Percentiles rank a stretch among this genome's conserved stretches.
phyloP scores from a whole-genome alignment of 768 basidiomycete genomes.

The Coprinellus micaceus region DNA sequence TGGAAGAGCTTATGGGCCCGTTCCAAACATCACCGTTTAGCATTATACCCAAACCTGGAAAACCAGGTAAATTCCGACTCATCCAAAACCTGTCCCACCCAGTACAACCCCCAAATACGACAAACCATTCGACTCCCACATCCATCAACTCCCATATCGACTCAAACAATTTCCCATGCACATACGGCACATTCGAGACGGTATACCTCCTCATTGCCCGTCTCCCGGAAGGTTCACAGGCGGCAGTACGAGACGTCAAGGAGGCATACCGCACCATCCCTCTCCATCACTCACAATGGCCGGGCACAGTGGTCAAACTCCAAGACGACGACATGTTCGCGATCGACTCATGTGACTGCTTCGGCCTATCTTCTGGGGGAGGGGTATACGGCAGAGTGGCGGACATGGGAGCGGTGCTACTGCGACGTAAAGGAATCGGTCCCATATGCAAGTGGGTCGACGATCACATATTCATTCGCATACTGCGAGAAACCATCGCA shows the following conservation, averaged over 20 bases:
- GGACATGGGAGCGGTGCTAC: slow-evolving; percentile 21
- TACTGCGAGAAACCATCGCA: slow-evolving; percentile 16
- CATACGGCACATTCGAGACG: slow-evolving; percentile 40
- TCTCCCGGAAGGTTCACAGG: slow-evolving; percentile 36
- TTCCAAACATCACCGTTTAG: slow-evolving; percentile 38
- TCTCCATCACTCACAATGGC: slow-evolving; percentile 33
- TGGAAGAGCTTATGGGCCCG: slow-evolving; percentile 29
- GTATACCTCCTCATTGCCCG: slow-evolving; percentile 25
- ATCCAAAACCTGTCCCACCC: slow-evolving; percentile 41
- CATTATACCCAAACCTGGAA: slow-evolving; percentile 33
- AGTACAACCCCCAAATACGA: slow-evolving; percentile 7
- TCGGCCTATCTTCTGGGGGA: slow-evolving; percentile 21
- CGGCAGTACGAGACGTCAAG: slow-evolving; percentile 32
- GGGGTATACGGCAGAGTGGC: slow-evolving; percentile 25
- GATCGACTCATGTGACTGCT: slow-evolving; percentile 24
- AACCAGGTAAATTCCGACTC: slow-evolving; percentile 26
- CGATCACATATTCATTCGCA: slow-evolving; percentile 27
- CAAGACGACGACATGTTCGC: slow-evolving; percentile 18
- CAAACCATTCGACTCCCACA: neutral
- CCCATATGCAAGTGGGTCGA: slow-evolving; percentile 31
- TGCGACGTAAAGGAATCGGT: slow-evolving; percentile 24
- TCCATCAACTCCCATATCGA: slow-evolving; percentile 35
- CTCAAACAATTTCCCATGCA: slow-evolving; percentile 32
- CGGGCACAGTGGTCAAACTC: slow-evolving; percentile 27
- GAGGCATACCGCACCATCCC: slow-evolving; percentile 39